Evolutionary conservation across 345 rosid genomes (phyloP), one percentile per base, ranked within the genome.

Genomic region (Eucalyptus albens): DNA sequence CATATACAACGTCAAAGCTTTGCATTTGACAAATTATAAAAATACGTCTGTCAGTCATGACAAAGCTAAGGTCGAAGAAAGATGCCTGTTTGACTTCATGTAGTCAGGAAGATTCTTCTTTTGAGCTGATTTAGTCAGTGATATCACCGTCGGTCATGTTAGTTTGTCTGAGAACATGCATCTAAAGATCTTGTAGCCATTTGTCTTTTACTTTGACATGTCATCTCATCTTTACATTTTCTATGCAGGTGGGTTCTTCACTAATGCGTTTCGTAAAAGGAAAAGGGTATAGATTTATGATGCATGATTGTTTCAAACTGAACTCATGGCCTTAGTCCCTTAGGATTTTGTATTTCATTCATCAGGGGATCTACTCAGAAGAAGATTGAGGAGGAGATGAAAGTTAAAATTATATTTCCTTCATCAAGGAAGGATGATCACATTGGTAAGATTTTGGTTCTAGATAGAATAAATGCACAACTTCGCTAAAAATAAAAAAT

Each of bases 191-290:
- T 77, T 77, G 45, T 77, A 3, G 37, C n/a, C 65, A 24, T 50
- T 37, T 86, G 26, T 22, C 85, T 9, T 49, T 87, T 31, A 22
- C 5, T 8, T 50, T 87, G 69, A 31, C 19, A 42, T 42, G 50
- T 83, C 88, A 16, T 49, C 44, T 86, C 56, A 85, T 88, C 89
- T 27, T 47, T 88, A 40, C 87, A 21, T 88, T 92, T 91, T 53
- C 86, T 89, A 56, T 90, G 91, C 92, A 98, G 99, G 95, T 96
- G 49, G 99, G 96, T 81, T 94, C 98, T 87, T 96, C 99, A 90
- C 92, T 97, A 80, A 89, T 98, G 89, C 95, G 90, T 88, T 98
- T 96, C 88, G 86, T 97, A 90, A 91, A 89, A 92, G 99, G 98
- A 91, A 95, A 92, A 95, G 93, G 94, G 99, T 98, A 95, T 69